Evolutionary conservation across 2,329 filamentous ascomycete species (phyloP).

Genomic region (Xylaria sp.): DNA sequence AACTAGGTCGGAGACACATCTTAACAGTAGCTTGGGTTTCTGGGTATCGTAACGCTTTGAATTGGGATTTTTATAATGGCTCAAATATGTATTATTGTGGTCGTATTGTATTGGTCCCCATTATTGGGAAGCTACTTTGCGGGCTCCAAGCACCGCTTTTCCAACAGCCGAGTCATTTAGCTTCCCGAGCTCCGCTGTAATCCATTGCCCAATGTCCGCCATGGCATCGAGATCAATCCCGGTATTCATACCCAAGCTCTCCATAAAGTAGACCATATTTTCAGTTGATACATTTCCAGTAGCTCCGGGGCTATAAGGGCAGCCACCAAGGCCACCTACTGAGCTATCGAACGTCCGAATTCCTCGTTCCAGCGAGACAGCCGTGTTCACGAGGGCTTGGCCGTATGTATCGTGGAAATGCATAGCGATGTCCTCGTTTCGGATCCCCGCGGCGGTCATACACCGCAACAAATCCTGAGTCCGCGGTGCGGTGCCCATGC

Average conservation of each 20-base stretch:
- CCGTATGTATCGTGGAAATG: slow-evolving; percentile 79
- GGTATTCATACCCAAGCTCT: slow-evolving; percentile 62
- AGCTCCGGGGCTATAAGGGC: slow-evolving; percentile 71
- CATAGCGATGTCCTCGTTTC: slow-evolving; percentile 62
- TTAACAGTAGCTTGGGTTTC: not conserved
- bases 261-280: slow-evolving; percentile 52
- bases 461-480: slow-evolving; percentile 53
- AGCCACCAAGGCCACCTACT: slow-evolving; percentile 70
- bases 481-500: slow-evolving; percentile 71
- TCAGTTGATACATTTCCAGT: slow-evolving; percentile 65
- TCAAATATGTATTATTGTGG: not conserved
- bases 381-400: slow-evolving; percentile 69
- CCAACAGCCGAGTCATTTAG: slow-evolving; percentile 48
- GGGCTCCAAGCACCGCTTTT: slow-evolving; percentile 42
- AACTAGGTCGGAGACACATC: not conserved
- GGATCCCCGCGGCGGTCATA: slow-evolving; percentile 57
- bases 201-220: slow-evolving; percentile 63
- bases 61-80: not conserved
- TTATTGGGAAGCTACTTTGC: slow-evolving; percentile 21
- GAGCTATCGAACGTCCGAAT: slow-evolving; percentile 70
- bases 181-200: slow-evolving; percentile 55
- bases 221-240: slow-evolving; percentile 63
- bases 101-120: not conserved
- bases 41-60: not conserved
- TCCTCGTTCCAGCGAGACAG: slow-evolving; percentile 66